Conservation (phyloP, 2,329 filamentous ascomycete species). For the Alternaria sp. region DNA sequence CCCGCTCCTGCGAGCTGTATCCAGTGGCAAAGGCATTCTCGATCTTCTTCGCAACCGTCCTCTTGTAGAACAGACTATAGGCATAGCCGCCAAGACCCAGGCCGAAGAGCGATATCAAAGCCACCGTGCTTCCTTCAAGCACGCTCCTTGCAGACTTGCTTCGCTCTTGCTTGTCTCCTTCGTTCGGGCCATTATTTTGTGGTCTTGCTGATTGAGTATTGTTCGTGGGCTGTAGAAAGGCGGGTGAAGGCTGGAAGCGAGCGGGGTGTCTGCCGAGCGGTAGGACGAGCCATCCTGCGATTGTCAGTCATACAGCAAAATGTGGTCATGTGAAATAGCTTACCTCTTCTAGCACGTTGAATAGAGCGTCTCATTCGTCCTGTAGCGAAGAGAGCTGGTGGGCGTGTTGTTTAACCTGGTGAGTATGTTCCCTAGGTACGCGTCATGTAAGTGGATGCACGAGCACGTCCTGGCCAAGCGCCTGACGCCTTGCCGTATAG, state of each 20-base stretch:
- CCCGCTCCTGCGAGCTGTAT: conserved; percentile 44
- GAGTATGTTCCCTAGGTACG: background rate
- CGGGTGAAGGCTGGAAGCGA: conserved; percentile 17
- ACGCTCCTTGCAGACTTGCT: conserved; percentile 41
- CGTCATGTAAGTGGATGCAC: conserved; percentile 7
- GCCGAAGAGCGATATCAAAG: conserved; percentile 42
- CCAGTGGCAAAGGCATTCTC: conserved; percentile 43
- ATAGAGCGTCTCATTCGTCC: conserved; percentile 38
- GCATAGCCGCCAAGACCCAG: conserved; percentile 43
- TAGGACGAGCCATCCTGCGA: conserved; percentile 38
- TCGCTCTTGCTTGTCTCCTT: conserved; percentile 24
- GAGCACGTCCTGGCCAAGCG: conserved; percentile 25
- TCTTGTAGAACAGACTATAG: conserved; percentile 44
- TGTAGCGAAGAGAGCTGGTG: background rate
- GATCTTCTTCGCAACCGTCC: conserved; percentile 38
- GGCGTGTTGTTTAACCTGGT: background rate
- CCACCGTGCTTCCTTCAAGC: conserved; percentile 44
- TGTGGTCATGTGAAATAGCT: background rate
- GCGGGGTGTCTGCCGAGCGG: conserved; percentile 30
- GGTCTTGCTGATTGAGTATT: background rate
- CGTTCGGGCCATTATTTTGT: background rate
- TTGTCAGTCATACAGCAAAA: conserved; percentile 6
- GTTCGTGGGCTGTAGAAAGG: conserved; percentile 16
- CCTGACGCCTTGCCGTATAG: conserved; percentile 8
- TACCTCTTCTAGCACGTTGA: conserved; percentile 27